Evolutionary conservation across 2,329 filamentous ascomycete genomes (phyloP).

Genomic region (Trichoderma gracile): DNA sequence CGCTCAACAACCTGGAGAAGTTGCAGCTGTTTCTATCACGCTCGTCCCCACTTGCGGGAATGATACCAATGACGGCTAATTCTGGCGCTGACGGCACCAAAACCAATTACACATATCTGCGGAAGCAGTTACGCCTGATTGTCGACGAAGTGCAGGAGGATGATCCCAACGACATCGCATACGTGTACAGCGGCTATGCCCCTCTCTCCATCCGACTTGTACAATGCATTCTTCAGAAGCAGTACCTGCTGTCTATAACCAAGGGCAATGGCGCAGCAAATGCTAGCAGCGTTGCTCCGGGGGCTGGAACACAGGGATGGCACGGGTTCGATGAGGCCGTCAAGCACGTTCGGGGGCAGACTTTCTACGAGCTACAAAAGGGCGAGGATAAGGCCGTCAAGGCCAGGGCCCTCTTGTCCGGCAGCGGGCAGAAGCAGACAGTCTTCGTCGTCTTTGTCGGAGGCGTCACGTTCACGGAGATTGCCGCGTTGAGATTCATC

Average conservation of each 20-base stretch:
- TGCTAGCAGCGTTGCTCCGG: constrained; percentile 37
- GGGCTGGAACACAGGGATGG: constrained; percentile 76
- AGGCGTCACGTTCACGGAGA: constrained; percentile 95
- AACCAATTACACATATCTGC: constrained; percentile 87
- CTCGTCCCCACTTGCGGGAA: constrained; percentile 73
- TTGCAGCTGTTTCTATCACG: constrained; percentile 81
- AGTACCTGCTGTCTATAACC: constrained; percentile 71
- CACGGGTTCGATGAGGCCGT: constrained; percentile 90
- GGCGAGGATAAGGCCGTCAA: constrained; percentile 91
- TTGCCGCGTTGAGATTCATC: constrained; percentile 89
- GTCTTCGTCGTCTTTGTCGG: constrained; percentile 96
- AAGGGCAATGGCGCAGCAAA: constrained; percentile 56
- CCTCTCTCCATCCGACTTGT: constrained; percentile 88
- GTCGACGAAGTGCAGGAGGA: constrained; percentile 96
- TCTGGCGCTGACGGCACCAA: constrained; percentile 60
- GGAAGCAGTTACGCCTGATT: constrained; percentile 84
- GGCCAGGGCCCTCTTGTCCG: constrained; percentile 78
- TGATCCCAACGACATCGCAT: constrained; percentile 92
- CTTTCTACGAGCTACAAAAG: constrained; percentile 89
- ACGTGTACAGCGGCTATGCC: constrained; percentile 96
- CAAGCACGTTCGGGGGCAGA: constrained; percentile 82
- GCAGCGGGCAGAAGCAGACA: constrained; percentile 76
- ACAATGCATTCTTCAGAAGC: constrained; percentile 90
- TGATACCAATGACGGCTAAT: constrained; percentile 71
- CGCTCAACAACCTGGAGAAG: constrained; percentile 83